These are phyloP conservation scores for Stellera chamaejasme DNA, from an alignment of 345 rosid genomes.

Conservation along the genomic window DNA sequence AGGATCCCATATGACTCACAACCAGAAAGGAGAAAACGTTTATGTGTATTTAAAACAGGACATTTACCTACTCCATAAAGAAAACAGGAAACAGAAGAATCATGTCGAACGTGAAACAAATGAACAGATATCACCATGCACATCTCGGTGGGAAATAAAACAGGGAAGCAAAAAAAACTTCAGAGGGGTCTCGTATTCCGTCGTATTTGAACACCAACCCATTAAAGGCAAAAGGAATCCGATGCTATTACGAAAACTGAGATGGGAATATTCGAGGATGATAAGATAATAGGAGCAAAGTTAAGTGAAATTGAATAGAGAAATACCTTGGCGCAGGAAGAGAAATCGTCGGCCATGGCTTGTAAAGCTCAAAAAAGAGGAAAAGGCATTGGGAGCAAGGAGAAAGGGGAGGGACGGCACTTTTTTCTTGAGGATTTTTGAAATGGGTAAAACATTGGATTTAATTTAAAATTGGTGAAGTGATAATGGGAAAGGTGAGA, in stretches of 20 bases:
- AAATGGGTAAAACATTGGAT: neutral
- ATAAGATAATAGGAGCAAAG: neutral
- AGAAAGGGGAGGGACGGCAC: conserved; percentile 6
- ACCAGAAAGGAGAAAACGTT: neutral
- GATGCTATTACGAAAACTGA: conserved; percentile 15
- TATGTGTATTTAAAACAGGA: conserved; percentile 7
- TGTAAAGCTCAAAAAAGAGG: conserved; percentile 31
- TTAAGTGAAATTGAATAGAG: neutral
- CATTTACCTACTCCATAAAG: neutral
- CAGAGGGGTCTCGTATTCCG: conserved; percentile 19
- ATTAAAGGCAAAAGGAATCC: conserved; percentile 9
- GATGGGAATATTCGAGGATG: conserved; percentile 23
- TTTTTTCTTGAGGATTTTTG: neutral
- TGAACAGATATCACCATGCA: conserved; percentile 1
- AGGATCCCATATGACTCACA: neutral
- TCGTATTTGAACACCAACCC: conserved; percentile 12
- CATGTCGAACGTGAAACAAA: conserved; percentile 2
- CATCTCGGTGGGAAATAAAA: conserved; percentile 2
- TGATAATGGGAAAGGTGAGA: neutral
- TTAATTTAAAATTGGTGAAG: conserved; percentile 9
- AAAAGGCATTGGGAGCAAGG: conserved; percentile 45
- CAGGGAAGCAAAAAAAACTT: conserved; percentile 18
- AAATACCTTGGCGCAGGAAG: conserved; percentile 64
- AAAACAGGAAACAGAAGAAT: conserved; percentile 4
- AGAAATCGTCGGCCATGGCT: conserved; percentile 72